These are phyloP conservation scores for Suillus alpinus DNA, from an alignment of 768 basidiomycete genomes.

Conservation along the genomic window DNA sequence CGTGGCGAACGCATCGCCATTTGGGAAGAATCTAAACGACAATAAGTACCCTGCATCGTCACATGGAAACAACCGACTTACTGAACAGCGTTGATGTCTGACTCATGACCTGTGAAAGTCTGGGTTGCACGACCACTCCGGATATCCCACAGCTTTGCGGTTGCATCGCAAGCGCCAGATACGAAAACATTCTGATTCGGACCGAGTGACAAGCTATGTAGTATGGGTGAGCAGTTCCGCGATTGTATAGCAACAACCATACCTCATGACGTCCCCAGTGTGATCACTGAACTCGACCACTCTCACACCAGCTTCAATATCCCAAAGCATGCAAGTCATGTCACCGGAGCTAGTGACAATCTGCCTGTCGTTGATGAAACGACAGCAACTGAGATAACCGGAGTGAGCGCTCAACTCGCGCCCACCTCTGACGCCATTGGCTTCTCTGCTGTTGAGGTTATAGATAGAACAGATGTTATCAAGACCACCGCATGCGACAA, in stretches of 20 bases:
- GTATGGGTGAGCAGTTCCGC: conserved; percentile 10
- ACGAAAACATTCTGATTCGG: conserved; percentile 95
- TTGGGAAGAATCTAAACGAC: conserved; percentile 88
- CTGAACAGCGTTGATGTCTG: conserved; percentile 99
- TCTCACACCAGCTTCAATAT: conserved; percentile 95
- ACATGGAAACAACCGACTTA: conserved; percentile 41
- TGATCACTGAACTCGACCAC: conserved; percentile 99
- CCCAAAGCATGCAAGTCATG: conserved; percentile 99
- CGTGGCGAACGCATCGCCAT: conserved; percentile 98
- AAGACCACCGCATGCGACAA: conserved; percentile 96
- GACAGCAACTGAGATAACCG: conserved; percentile 96
- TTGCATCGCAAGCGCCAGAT: conserved; percentile 98
- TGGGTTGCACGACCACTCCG: conserved; percentile 96
- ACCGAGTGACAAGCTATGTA: conserved; percentile 80
- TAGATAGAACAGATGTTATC: conserved; percentile 99
- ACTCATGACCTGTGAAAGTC: conserved; percentile 98
- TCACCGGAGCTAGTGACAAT: conserved; percentile 98
- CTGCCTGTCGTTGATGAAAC: conserved; percentile 98
- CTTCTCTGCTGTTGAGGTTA: conserved; percentile 77
- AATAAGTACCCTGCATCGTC: conserved; percentile 8
- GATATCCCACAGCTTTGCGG: conserved; percentile 99
- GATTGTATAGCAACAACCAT: conserved; percentile 6
- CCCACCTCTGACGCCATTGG: conserved; percentile 81
- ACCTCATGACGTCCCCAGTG: conserved; percentile 99
- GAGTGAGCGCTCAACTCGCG: conserved; percentile 96